phyloP scores from a whole-genome alignment of 2,329 filamentous ascomycete genomes.

The Sporothrix schenckii region DNA sequence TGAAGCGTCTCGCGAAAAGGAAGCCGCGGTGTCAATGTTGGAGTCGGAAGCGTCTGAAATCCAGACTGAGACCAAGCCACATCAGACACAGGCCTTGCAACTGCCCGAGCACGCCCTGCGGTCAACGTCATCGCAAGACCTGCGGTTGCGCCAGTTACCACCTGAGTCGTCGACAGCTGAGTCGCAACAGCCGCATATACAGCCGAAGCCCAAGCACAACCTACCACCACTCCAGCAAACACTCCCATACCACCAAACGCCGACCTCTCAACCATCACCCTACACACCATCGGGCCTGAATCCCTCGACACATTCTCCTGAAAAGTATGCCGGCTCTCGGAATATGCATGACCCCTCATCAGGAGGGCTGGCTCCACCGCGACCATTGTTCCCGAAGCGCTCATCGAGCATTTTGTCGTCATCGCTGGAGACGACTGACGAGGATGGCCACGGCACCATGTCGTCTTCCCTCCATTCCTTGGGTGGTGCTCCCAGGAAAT shows the following conservation, averaged over 20 bases:
- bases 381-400: slow-evolving; percentile 54
- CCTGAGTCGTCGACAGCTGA: slow-evolving; percentile 11
- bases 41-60: slow-evolving; percentile 13
- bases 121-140: slow-evolving; percentile 5
- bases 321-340: slow-evolving; percentile 47
- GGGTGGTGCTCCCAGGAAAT: slow-evolving; percentile 64
- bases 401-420: slow-evolving; percentile 65
- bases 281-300: slow-evolving; percentile 36
- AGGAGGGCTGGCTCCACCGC: slow-evolving; percentile 55
- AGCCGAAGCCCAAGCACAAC: slow-evolving; percentile 18
- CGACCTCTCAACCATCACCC: slow-evolving; percentile 44
- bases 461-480: slow-evolving; percentile 62
- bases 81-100: slow-evolving; percentile 2
- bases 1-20: slow-evolving; percentile 15
- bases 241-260: slow-evolving; percentile 41
- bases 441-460: slow-evolving; percentile 64
- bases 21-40: background rate
- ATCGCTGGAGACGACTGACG: slow-evolving; percentile 68
- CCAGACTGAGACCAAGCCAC: background rate
- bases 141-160: slow-evolving; percentile 17
- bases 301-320: slow-evolving; percentile 46
- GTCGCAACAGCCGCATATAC: background rate
- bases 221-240: slow-evolving; percentile 22
- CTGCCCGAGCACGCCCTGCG: background rate
- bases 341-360: slow-evolving; percentile 52